Conservation (phyloP, 352 stramenopile species). For the Phytophthora vignae region DNA sequence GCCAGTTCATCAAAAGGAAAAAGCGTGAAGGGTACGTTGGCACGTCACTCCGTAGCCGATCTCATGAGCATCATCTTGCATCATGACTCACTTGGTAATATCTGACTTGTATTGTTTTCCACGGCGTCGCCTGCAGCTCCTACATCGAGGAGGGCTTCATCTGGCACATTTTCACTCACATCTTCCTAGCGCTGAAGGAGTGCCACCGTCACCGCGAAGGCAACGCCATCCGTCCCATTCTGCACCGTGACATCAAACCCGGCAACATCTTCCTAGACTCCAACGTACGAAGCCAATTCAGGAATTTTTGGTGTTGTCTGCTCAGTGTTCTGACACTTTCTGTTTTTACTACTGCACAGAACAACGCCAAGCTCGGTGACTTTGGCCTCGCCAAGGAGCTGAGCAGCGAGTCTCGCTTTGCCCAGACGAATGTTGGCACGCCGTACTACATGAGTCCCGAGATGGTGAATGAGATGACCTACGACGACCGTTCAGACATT, state of each 20-base stretch:
- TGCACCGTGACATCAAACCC: constrained; percentile 93
- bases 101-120: not conserved
- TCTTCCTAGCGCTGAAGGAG: constrained; percentile 92
- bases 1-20: constrained; percentile 92
- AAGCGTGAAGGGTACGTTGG: constrained; percentile 81
- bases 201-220: constrained; percentile 90
- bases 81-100: not conserved
- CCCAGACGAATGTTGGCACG: constrained; percentile 92
- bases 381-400: constrained; percentile 93
- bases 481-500: constrained; percentile 94
- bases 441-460: constrained; percentile 95
- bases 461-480: constrained; percentile 94
- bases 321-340: not conserved
- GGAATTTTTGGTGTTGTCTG: constrained; percentile 6
- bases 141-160: constrained; percentile 95
- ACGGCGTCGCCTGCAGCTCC: constrained; percentile 45
- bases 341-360: constrained; percentile 44
- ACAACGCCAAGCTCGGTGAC: constrained; percentile 93
- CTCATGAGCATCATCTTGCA: constrained; percentile 12
- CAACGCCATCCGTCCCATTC: constrained; percentile 82
- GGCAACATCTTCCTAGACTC: constrained; percentile 94
- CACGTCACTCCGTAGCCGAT: constrained; percentile 11
- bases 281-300: constrained; percentile 58
- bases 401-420: constrained; percentile 90
- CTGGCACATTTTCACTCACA: constrained; percentile 94